Percentiles rank a stretch among this genome's conserved stretches.
These are phyloP conservation scores for Setaria viridis DNA, from an alignment of 202 grass and related monocot species.

Conservation along the genomic window DNA sequence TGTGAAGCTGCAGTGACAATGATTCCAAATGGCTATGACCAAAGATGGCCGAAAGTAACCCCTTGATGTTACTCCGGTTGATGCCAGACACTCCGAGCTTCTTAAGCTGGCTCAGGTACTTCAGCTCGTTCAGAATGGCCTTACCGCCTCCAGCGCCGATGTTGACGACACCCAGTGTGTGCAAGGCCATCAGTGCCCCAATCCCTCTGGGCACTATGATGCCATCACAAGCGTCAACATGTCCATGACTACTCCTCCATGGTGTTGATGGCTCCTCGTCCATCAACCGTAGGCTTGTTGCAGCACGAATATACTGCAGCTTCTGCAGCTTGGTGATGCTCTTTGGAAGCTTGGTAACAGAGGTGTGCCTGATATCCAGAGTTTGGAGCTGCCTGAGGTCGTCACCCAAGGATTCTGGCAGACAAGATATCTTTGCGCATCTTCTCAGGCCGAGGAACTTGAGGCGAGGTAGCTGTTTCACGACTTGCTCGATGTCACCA, in stretches of 20 bases:
- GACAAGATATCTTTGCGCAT: neutral
- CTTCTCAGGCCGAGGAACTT: conserved; percentile 13
- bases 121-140: neutral
- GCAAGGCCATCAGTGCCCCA: neutral
- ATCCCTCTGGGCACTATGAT: neutral
- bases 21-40: neutral
- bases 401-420: neutral
- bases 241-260: neutral
- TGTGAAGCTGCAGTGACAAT: neutral
- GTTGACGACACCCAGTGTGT: neutral
- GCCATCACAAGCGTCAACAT: neutral
- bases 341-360: neutral
- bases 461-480: neutral
- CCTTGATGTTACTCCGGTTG: neutral
- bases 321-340: neutral
- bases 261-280: neutral
- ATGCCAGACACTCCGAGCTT: conserved; percentile 1
- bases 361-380: conserved; percentile 6
- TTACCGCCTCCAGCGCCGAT: neutral
- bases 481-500: neutral
- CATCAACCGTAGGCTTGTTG: neutral
- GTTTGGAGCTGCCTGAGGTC: neutral
- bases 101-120: neutral
- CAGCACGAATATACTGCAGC: neutral
- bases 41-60: neutral